Conservation (phyloP, 225 moss, liverwort and hornwort species). For the Pseudoscleropodium purum region DNA sequence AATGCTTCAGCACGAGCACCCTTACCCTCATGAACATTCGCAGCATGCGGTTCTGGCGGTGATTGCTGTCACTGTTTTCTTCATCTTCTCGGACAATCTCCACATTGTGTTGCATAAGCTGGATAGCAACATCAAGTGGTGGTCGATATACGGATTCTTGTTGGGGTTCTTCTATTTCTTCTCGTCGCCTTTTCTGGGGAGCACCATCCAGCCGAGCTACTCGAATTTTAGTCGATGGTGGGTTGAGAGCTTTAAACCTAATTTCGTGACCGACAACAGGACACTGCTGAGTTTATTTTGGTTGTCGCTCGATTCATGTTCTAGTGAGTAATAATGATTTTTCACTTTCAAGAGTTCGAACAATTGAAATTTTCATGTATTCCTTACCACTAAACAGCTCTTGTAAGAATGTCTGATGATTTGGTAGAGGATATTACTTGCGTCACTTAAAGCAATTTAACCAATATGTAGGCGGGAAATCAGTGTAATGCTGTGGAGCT, state of each 20-base stretch:
- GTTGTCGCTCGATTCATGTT: neutral
- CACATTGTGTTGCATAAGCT: conserved; percentile 92
- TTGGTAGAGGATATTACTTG: neutral
- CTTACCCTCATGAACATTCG: conserved; percentile 96
- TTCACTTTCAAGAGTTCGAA: neutral
- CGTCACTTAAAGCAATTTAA: neutral
- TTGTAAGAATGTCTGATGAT: neutral
- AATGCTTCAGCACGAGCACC: conserved; percentile 60
- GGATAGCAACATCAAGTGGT: conserved; percentile 98
- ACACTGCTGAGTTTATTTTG: neutral
- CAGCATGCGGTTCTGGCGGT: conserved; percentile 97
- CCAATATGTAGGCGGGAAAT: neutral
- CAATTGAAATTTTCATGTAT: neutral
- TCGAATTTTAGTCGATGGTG: conserved; percentile 99
- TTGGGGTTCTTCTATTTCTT: conserved; percentile 95
- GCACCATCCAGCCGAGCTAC: conserved; percentile 98
- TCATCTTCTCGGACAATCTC: conserved; percentile 88
- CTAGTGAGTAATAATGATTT: neutral
- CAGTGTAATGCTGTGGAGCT: neutral
- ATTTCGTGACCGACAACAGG: neutral
- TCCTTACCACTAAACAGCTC: neutral
- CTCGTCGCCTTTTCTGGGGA: conserved; percentile 85
- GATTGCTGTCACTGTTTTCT: conserved; percentile 73
- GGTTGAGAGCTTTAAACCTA: neutral
- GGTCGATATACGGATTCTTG: conserved; percentile 87